Base-by-base conservation (phyloP, 2,329 filamentous ascomycete genomes). In the Pseudopyrenochaeta lycopersici region DNA sequence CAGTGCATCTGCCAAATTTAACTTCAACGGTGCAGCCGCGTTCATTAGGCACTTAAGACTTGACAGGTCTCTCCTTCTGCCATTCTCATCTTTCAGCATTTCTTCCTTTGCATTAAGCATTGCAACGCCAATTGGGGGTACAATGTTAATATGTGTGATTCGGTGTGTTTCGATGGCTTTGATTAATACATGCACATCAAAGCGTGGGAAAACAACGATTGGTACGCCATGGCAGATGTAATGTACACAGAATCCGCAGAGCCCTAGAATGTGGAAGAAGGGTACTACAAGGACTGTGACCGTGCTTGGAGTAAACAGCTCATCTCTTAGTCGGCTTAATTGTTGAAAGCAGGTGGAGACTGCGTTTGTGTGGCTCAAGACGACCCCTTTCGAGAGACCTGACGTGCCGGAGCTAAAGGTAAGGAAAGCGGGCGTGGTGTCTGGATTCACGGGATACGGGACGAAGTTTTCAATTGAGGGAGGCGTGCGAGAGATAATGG, bases 361-460 rank as follows among this genome's bases (percentile, higher is more conserved):
- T 11, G 59, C 12, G 30, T 54, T 54, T 9, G 46, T 27, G 30
- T 62, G 59, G 15, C 18, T 58, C 2, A 62, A 54, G 7, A 20
- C 4, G 7, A 62, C 59, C 10, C 55, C 59, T 33, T 62, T 62
- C 12, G 41, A 29, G 7, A 55, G 35, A 12, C 59, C 56, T 52
- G 46, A 58, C 46, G 80, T 12, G 70, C 62, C 0, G 63, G 41
- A 44, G 21, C 41, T 44, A 23, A 44, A 44, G 21, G 20, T 30
- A 44, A 44, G 27, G 23, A 44, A 44, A 11, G 41, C 41, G 4
- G n/a, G 23, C 41, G 14, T 30, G n/a, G 10, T 15, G 15, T 23
- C 10, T 15, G 21, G 27, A 17, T 10, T n/a, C 10, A 7, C 6
- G 12, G 10, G 27, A 7, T 10, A 10, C 15, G 18, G 18, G 12